Conservation (phyloP, 2,329 filamentous ascomycete genomes). For the Stromatinia cepivora region DNA sequence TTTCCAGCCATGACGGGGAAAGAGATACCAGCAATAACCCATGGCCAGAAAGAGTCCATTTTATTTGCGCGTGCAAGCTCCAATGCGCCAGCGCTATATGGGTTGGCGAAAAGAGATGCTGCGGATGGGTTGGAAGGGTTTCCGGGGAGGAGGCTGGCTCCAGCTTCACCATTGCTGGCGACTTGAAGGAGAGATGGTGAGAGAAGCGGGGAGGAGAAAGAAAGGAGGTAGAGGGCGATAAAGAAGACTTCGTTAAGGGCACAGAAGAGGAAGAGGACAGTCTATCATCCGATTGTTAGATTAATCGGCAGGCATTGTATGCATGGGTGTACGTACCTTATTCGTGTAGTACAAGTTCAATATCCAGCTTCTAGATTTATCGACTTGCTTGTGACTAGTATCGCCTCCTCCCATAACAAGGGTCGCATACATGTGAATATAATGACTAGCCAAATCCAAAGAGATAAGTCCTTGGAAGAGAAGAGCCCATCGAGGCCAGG, state of each 20-base stretch:
- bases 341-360: conserved; percentile 97
- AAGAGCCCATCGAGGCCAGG: conserved; percentile 91
- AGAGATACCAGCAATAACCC: conserved; percentile 78
- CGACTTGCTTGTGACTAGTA: conserved; percentile 88
- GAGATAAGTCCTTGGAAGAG: conserved; percentile 92
- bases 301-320: not conserved
- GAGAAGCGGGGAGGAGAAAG: conserved; percentile 87
- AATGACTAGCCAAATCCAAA: conserved; percentile 92
- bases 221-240: conserved; percentile 95
- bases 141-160: conserved; percentile 59
- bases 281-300: conserved; percentile 51
- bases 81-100: conserved; percentile 88
- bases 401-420: conserved; percentile 80
- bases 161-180: conserved; percentile 55
- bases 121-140: conserved; percentile 69
- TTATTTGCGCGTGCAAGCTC: conserved; percentile 95
- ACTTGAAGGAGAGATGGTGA: conserved; percentile 76
- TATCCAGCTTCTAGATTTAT: conserved; percentile 82
- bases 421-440: conserved; percentile 98
- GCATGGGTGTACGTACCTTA: conserved; percentile 63
- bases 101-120: conserved; percentile 77
- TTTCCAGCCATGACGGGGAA: conserved; percentile 87
- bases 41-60: conserved; percentile 73
- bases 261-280: conserved; percentile 88
- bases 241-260: conserved; percentile 94